Percentiles rank a stretch among this genome's conserved stretches.
phyloP scores from a whole-genome alignment of 169 alveolate species.

The Plasmodium adleri region DNA sequence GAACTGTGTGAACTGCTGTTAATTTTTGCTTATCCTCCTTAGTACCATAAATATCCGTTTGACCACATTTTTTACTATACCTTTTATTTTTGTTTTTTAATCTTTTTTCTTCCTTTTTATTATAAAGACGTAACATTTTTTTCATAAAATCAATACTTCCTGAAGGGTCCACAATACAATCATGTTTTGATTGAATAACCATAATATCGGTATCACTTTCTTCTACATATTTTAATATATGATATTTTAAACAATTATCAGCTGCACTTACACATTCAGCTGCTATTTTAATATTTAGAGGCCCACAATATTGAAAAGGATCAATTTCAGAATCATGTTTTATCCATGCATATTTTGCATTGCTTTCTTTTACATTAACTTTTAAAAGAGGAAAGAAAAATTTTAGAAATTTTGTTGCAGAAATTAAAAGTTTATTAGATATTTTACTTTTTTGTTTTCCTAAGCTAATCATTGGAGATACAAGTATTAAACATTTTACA shows the following conservation, averaged over 20 bases:
- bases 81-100: conserved; percentile 6
- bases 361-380: conserved; percentile 57
- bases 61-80: neutral
- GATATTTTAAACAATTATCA: conserved; percentile 31
- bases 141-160: conserved; percentile 37
- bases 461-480: conserved; percentile 61
- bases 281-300: conserved; percentile 23
- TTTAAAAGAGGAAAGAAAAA: conserved; percentile 41
- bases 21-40: neutral
- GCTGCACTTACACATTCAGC: conserved; percentile 62
- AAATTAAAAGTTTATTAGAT: conserved; percentile 16
- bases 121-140: conserved; percentile 26
- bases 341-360: conserved; percentile 54
- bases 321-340: conserved; percentile 37
- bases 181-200: conserved; percentile 59
- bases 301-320: conserved; percentile 57
- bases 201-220: conserved; percentile 50
- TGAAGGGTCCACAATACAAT: conserved; percentile 46
- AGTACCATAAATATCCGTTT: neutral
- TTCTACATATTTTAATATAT: conserved; percentile 27
- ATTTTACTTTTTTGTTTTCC: conserved; percentile 69
- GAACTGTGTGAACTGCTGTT: too few relatives aligned
- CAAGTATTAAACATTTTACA: conserved; percentile 27
- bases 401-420: conserved; percentile 43
- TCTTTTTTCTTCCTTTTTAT: conserved; percentile 14